Percentiles rank a stretch among this genome's conserved stretches.
Evolutionary conservation across 2,329 filamentous ascomycete species (phyloP).

Genomic region (Neurospora sp.): DNA sequence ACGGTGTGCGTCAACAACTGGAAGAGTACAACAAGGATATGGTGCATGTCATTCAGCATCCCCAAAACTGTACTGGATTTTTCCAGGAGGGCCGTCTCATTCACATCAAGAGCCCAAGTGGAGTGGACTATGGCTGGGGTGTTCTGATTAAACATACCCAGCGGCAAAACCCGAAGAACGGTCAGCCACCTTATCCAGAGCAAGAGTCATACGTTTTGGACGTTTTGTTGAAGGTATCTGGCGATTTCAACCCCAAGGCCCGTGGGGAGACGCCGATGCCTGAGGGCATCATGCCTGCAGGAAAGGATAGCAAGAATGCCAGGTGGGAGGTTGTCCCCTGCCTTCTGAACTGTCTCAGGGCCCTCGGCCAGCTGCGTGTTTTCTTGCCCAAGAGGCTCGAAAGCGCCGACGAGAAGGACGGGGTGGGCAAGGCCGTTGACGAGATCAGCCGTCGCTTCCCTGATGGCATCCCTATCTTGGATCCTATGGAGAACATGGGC

Average conservation of each 20-base stretch:
- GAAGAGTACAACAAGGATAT: slow-evolving; percentile 80
- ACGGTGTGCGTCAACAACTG: slow-evolving; percentile 76
- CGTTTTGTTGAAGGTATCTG: slow-evolving; percentile 57
- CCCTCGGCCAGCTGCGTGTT: slow-evolving; percentile 73
- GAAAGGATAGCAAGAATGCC: slow-evolving; percentile 55
- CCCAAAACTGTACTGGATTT: slow-evolving; percentile 74
- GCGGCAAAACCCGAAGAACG: slow-evolving; percentile 56
- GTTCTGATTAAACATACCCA: slow-evolving; percentile 66
- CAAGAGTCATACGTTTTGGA: slow-evolving; percentile 78
- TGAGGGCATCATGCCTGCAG: slow-evolving; percentile 54
- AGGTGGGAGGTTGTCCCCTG: slow-evolving; percentile 80
- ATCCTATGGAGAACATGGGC: slow-evolving; percentile 93
- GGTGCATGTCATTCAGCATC: slow-evolving; percentile 83
- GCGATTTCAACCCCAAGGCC: slow-evolving; percentile 32
- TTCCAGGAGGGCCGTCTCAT: slow-evolving; percentile 82
- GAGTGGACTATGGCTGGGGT: slow-evolving; percentile 89
- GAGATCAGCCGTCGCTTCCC: slow-evolving; percentile 85
- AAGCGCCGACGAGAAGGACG: slow-evolving; percentile 51
- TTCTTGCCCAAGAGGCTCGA: slow-evolving; percentile 72
- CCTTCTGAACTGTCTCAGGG: slow-evolving; percentile 73
- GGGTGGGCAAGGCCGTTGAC: slow-evolving; percentile 58
- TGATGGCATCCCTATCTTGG: slow-evolving; percentile 78
- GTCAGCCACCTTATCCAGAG: slow-evolving; percentile 55
- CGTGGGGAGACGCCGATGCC: slow-evolving; percentile 38
- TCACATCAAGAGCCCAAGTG: slow-evolving; percentile 65